phyloP scores from a whole-genome alignment of 352 stramenopile species.

The Phytophthora litchii region DNA sequence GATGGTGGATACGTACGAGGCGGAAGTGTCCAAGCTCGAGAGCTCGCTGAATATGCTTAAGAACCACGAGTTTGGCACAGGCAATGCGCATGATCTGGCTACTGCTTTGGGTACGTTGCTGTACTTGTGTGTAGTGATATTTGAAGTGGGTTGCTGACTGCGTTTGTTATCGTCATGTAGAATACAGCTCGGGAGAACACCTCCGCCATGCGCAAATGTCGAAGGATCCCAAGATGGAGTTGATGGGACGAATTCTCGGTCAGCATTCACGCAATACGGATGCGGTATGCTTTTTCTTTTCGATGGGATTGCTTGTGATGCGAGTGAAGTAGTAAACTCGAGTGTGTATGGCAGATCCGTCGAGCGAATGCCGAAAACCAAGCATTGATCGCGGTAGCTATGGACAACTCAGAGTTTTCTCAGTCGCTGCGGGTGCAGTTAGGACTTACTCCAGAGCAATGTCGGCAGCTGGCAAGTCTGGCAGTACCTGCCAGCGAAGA shows the following conservation, averaged over 20 bases:
- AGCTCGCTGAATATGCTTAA: conserved; percentile 83
- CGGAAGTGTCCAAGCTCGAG: conserved; percentile 87
- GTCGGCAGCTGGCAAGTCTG: conserved; percentile 56
- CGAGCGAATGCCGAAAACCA: conserved; percentile 86
- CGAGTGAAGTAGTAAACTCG: too few relatives aligned
- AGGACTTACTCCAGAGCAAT: conserved; percentile 75
- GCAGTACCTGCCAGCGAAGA: conserved; percentile 61
- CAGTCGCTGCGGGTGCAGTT: conserved; percentile 57
- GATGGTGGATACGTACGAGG: conserved; percentile 89
- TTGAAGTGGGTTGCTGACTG: conserved; percentile 2
- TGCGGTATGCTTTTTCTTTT: conserved; percentile 45
- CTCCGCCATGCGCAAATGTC: conserved; percentile 82
- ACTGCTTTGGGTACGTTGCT: conserved; percentile 67
- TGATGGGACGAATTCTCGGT: conserved; percentile 77
- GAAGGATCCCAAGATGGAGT: conserved; percentile 85
- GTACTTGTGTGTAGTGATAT: neutral
- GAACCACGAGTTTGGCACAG: conserved; percentile 73
- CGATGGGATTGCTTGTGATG: neutral
- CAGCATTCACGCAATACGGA: conserved; percentile 80
- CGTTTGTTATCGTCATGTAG: conserved; percentile 26
- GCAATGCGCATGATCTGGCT: conserved; percentile 67
- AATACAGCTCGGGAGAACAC: conserved; percentile 82
- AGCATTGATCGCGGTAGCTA: conserved; percentile 67
- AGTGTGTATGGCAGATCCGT: conserved; percentile 50
- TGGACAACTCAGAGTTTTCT: conserved; percentile 69